A percentile compares a stretch with the other conserved stretches of the same genome.
Evolutionary conservation across 768 basidiomycete species (phyloP).

Genomic region (Steccherinum ochraceum): DNA sequence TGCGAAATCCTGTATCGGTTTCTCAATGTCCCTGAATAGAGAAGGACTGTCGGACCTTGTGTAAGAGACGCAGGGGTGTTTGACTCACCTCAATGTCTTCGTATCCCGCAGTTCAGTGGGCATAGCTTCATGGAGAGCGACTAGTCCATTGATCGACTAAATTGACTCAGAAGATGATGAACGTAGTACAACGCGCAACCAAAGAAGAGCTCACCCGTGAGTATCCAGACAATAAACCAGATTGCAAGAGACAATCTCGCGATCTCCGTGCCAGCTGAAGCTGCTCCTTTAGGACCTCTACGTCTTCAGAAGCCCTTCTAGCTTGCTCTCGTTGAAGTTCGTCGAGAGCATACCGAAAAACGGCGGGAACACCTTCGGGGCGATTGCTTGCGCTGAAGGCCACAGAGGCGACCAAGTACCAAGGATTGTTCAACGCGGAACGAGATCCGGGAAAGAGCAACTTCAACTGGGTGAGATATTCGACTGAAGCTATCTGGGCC

Average conservation of each 20-base stretch:
- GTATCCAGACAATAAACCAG: constrained; percentile 51
- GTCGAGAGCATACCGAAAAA: constrained; percentile 43
- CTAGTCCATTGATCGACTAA: constrained; percentile 54
- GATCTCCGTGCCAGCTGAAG: constrained; percentile 44
- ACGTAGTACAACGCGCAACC: background rate
- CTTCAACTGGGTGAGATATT: background rate
- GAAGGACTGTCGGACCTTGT: background rate
- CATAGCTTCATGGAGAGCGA: constrained; percentile 43
- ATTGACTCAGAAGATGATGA: background rate
- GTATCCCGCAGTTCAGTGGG: constrained; percentile 47
- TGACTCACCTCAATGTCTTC: constrained; percentile 36
- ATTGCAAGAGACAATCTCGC: constrained; percentile 57
- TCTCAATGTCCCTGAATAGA: constrained; percentile 31
- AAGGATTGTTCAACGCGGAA: constrained; percentile 34
- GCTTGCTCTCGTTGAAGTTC: constrained; percentile 26
- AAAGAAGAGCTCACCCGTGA: constrained; percentile 38
- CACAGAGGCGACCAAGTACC: constrained; percentile 55
- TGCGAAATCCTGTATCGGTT: constrained; percentile 36
- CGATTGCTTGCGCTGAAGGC: constrained; percentile 53
- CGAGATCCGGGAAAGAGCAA: background rate
- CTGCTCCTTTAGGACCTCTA: constrained; percentile 20
- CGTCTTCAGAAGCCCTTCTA: background rate
- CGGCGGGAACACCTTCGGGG: constrained; percentile 49
- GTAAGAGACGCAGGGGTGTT: background rate
- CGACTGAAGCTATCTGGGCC: background rate